Evolutionary conservation across 2,329 filamentous ascomycete genomes (phyloP).

Genomic region (Xylaria digitata): DNA sequence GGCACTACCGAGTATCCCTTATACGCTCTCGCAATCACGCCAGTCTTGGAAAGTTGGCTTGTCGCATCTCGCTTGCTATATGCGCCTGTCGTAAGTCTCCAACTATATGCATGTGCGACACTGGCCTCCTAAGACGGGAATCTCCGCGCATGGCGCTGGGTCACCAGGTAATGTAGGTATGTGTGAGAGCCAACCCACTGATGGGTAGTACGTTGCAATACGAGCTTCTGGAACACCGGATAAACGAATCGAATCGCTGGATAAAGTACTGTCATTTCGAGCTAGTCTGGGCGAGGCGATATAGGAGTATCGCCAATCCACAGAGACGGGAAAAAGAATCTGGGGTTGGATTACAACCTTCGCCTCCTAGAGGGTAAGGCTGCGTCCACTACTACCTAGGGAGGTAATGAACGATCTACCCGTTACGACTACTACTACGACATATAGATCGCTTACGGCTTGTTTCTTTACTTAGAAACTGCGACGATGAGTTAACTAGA

Average conservation of each 20-base stretch:
- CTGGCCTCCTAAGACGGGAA: conserved; percentile 36
- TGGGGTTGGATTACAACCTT: conserved; percentile 38
- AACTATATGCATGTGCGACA: conserved; percentile 38
- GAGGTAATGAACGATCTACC: conserved; percentile 35
- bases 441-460: conserved; percentile 33
- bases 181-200: conserved; percentile 20
- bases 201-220: conserved; percentile 28
- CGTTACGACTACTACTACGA: conserved; percentile 32
- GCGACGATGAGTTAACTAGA: conserved; percentile 20
- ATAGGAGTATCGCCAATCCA: conserved; percentile 23
- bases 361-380: conserved; percentile 36
- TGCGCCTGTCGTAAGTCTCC: conserved; percentile 38
- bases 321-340: conserved; percentile 35
- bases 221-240: conserved; percentile 41
- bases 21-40: conserved; percentile 25
- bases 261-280: conserved; percentile 34
- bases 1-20: conserved; percentile 3
- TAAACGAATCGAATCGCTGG: conserved; percentile 41
- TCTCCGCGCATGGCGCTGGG: conserved; percentile 33
- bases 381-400: conserved; percentile 37
- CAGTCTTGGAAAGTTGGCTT: conserved; percentile 24
- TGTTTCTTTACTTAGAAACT: conserved; percentile 42
- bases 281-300: conserved; percentile 28
- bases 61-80: conserved; percentile 33
- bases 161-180: conserved; percentile 29